Evolutionary conservation across 2,329 filamentous ascomycete species (phyloP).

Genomic region (Microdochium nivale): DNA sequence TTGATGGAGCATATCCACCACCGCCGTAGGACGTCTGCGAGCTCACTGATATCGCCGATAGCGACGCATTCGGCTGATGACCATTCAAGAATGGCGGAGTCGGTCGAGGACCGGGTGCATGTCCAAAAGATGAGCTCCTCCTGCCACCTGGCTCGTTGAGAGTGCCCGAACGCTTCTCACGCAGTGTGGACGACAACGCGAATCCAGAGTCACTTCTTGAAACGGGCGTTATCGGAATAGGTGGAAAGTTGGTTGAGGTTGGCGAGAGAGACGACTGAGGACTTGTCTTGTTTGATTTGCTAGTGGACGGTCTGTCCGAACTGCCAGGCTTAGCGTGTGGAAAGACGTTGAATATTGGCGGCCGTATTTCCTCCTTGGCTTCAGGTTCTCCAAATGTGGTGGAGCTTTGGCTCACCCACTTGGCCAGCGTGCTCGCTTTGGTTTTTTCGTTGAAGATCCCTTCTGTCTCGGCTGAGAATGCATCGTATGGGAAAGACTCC

Average conservation of each 20-base stretch:
- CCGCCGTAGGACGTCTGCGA: slow-evolving; percentile 65
- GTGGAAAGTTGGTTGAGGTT: slow-evolving; percentile 68
- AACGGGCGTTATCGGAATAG: slow-evolving; percentile 66
- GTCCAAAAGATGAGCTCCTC: slow-evolving; percentile 85
- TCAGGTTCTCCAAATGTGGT: slow-evolving; percentile 70
- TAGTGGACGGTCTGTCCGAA: slow-evolving; percentile 70
- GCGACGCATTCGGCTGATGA: slow-evolving; percentile 49
- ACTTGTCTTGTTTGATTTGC: slow-evolving; percentile 53
- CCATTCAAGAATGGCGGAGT: slow-evolving; percentile 66
- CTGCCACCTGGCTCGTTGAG: slow-evolving; percentile 70
- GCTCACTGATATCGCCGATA: slow-evolving; percentile 51
- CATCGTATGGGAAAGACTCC: slow-evolving; percentile 84
- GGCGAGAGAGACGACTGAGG: slow-evolving; percentile 64
- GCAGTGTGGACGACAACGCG: slow-evolving; percentile 72
- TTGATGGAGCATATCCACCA: slow-evolving; percentile 61
- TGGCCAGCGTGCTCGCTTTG: slow-evolving; percentile 64
- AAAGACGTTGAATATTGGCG: slow-evolving; percentile 87
- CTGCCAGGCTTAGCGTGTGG: slow-evolving; percentile 63
- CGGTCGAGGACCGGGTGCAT: slow-evolving; percentile 59
- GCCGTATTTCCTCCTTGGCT: slow-evolving; percentile 37
- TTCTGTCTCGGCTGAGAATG: slow-evolving; percentile 80
- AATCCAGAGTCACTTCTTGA: slow-evolving; percentile 90
- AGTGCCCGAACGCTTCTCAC: slow-evolving; percentile 90
- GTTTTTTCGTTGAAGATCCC: slow-evolving; percentile 69
- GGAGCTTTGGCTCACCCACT: slow-evolving; percentile 84